Conservation (phyloP, 352 stramenopile genomes). For the Phytopythium vexans region DNA sequence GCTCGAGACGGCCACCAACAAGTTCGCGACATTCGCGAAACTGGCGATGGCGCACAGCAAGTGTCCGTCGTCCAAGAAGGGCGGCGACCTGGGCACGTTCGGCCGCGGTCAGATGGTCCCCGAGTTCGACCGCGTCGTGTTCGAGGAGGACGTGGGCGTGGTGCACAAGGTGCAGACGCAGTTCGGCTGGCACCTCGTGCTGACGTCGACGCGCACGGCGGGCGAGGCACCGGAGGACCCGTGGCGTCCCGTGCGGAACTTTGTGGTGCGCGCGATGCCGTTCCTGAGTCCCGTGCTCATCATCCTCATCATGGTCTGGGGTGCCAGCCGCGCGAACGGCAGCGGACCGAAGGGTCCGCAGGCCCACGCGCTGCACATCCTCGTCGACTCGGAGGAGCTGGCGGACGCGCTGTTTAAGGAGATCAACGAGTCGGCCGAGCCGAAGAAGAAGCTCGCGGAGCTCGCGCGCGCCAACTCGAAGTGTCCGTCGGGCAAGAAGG, state of each 20-base stretch:
- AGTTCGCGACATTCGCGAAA: constrained; percentile 58
- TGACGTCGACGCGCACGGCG: constrained; percentile 52
- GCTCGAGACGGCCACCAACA: constrained; percentile 42
- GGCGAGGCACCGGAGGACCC: constrained; percentile 32
- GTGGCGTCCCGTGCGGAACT: constrained; percentile 31
- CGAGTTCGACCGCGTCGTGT: constrained; percentile 71
- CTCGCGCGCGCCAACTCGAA: constrained; percentile 45
- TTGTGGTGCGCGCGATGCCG: constrained; percentile 37
- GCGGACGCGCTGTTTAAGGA: constrained; percentile 55
- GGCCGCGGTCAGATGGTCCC: constrained; percentile 74
- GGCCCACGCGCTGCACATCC: constrained; percentile 57
- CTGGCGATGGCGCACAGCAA: constrained; percentile 71
- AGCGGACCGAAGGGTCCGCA: constrained; percentile 13
- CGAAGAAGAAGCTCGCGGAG: constrained; percentile 56
- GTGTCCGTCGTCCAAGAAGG: constrained; percentile 60
- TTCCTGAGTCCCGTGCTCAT: constrained; percentile 53
- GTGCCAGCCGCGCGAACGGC: constrained; percentile 16
- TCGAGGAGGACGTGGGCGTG: constrained; percentile 59
- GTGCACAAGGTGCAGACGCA: constrained; percentile 86
- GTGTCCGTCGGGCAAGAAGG: constrained; percentile 60
- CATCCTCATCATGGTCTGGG: constrained; percentile 46
- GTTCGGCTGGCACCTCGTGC: constrained; percentile 65
- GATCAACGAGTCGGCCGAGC: constrained; percentile 37
- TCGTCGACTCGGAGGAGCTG: constrained; percentile 51
- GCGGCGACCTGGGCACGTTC: constrained; percentile 71